Conservation (phyloP, 495 filamentous ascomycete species). For the Penicillium desertorum region DNA sequence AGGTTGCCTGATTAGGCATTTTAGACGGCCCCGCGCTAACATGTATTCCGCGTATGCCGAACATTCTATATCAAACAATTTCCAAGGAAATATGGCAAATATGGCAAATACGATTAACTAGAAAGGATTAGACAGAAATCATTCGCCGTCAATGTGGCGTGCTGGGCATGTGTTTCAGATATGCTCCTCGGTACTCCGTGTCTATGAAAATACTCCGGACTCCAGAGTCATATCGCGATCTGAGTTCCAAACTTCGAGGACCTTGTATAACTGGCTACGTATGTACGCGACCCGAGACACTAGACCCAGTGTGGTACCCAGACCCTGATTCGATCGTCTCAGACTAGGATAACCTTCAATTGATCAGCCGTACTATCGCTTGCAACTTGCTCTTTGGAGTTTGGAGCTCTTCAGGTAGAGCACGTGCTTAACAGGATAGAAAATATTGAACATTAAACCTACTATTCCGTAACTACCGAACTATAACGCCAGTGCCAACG, state of each 20-base stretch:
- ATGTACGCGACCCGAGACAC: background rate
- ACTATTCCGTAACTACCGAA: background rate
- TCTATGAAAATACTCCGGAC: constrained; percentile 12
- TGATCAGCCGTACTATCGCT: constrained; percentile 8
- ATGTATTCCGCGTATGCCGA: background rate
- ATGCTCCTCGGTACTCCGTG: constrained; percentile 4
- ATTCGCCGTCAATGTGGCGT: background rate
- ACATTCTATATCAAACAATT: background rate
- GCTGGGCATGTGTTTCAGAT: constrained; percentile 10
- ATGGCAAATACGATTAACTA: too few relatives aligned
- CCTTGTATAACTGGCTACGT: background rate
- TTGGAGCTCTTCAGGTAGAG: background rate
- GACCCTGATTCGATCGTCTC: background rate
- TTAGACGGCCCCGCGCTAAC: background rate
- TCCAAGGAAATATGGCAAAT: background rate
- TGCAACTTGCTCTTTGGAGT: constrained; percentile 4
- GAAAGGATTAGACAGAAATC: background rate
- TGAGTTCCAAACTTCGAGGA: constrained; percentile 3
- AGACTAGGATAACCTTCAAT: background rate
- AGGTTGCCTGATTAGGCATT: background rate
- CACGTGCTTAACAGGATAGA: background rate
- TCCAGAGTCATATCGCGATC: constrained; percentile 7
- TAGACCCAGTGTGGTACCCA: background rate
- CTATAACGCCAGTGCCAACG: background rate
- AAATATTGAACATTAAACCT: too few relatives aligned